phyloP scores from a whole-genome alignment of 306 rosid genomes.

The Bauhinia variegata region DNA sequence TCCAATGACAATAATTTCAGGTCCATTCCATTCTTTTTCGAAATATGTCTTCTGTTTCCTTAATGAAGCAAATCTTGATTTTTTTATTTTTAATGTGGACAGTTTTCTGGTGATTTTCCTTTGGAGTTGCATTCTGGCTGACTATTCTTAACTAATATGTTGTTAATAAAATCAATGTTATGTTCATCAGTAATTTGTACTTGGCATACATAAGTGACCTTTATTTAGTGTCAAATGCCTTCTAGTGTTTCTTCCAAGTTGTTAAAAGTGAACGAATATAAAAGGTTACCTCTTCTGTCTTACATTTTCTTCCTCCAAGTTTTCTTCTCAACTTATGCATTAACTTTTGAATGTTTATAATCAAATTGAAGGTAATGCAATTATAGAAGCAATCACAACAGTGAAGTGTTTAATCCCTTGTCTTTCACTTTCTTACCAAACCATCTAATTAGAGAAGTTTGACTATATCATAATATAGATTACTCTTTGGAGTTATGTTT shows the following conservation, averaged over 20 bases:
- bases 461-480: too few relatives aligned
- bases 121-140: not conserved
- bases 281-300: not conserved
- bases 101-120: slow-evolving; percentile 6
- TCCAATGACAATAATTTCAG: slow-evolving; percentile 70
- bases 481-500: too few relatives aligned
- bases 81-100: not conserved
- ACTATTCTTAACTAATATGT: not conserved
- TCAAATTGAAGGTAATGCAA: not conserved
- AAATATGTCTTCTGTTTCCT: not conserved
- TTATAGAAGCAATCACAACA: not conserved
- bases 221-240: too few relatives aligned
- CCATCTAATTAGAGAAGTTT: not conserved
- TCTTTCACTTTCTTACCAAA: slow-evolving; percentile 6
- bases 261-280: not conserved
- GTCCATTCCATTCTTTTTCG: slow-evolving; percentile 36
- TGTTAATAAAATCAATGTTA: not conserved
- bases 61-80: slow-evolving; percentile 3
- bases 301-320: not conserved
- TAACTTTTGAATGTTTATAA: slow-evolving; percentile 2
- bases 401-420: not conserved
- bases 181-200: not conserved
- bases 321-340: slow-evolving; percentile 9
- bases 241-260: slow-evolving; percentile 15
- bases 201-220: not conserved